Percentiles rank a stretch among this genome's conserved stretches.
These are phyloP conservation scores for Aureobasidium sp. DNA, from an alignment of 2,329 filamentous ascomycete genomes.

Conservation along the genomic window DNA sequence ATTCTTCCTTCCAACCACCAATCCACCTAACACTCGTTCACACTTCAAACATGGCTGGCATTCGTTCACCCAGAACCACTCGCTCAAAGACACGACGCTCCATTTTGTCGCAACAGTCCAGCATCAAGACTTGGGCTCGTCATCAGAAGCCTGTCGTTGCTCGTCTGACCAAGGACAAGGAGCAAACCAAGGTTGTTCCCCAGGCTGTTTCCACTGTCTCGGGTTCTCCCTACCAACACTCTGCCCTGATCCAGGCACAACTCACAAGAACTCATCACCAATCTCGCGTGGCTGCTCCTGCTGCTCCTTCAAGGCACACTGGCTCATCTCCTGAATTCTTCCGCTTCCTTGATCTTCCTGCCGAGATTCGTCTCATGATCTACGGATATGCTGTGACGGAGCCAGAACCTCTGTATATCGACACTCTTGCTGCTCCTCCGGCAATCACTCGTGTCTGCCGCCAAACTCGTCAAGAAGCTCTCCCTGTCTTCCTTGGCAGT, in stretches of 20 bases:
- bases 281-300: neutral
- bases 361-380: conserved; percentile 19
- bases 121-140: conserved; percentile 14
- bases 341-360: conserved; percentile 17
- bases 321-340: neutral
- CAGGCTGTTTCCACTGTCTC: neutral
- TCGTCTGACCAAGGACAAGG: conserved; percentile 2
- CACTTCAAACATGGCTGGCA: conserved; percentile 7
- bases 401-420: conserved; percentile 8
- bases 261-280: conserved; percentile 8
- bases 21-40: conserved; percentile 1
- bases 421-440: conserved; percentile 10
- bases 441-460: conserved; percentile 16
- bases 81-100: conserved; percentile 15
- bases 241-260: conserved; percentile 13
- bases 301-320: neutral
- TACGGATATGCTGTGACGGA: conserved; percentile 14
- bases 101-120: conserved; percentile 2
- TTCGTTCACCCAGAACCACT: conserved; percentile 4
- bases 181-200: neutral
- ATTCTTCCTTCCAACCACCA: conserved; percentile 12
- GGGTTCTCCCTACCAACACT: conserved; percentile 1
- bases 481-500: conserved; percentile 18
- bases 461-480: conserved; percentile 19
- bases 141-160: conserved; percentile 7